Percentiles rank a stretch among this genome's conserved stretches.
These are phyloP conservation scores for Passalora sequoiae DNA, from an alignment of 2,329 filamentous ascomycete genomes.

Conservation along the genomic window DNA sequence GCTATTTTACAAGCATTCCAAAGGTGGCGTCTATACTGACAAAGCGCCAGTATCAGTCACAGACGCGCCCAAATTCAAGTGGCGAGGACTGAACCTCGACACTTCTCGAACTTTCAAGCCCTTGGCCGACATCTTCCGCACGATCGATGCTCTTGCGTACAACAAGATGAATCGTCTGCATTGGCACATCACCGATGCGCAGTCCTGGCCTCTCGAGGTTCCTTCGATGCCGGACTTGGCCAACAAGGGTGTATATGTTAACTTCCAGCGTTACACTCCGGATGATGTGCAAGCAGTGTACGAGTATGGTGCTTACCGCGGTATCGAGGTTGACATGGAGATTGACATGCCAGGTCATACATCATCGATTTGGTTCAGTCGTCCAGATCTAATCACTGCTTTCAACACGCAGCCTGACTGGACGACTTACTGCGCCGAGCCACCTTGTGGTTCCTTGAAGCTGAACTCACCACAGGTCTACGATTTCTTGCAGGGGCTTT, in stretches of 20 bases:
- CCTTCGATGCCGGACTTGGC: slow-evolving; percentile 68
- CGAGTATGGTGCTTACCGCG: slow-evolving; percentile 62
- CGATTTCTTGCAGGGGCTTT: slow-evolving; percentile 65
- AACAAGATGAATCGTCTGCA: slow-evolving; percentile 81
- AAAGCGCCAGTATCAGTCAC: slow-evolving; percentile 64
- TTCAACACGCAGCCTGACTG: slow-evolving; percentile 52
- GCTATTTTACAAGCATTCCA: slow-evolving; percentile 69
- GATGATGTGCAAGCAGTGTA: slow-evolving; percentile 63
- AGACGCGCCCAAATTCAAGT: slow-evolving; percentile 69
- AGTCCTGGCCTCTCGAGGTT: slow-evolving; percentile 81
- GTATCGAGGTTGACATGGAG: slow-evolving; percentile 67
- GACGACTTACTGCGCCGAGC: slow-evolving; percentile 50
- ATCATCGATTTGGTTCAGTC: slow-evolving; percentile 58
- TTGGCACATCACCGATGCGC: slow-evolving; percentile 74
- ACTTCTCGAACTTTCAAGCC: slow-evolving; percentile 68
- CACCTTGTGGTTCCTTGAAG: slow-evolving; percentile 61
- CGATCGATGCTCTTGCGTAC: slow-evolving; percentile 69
- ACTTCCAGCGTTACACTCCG: slow-evolving; percentile 62
- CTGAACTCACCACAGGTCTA: slow-evolving; percentile 68
- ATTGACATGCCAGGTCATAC: slow-evolving; percentile 81
- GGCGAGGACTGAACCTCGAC: slow-evolving; percentile 77
- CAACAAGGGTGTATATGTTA: slow-evolving; percentile 66
- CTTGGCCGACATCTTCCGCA: slow-evolving; percentile 62
- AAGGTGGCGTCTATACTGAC: slow-evolving; percentile 59
- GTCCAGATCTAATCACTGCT: slow-evolving; percentile 67